Evolutionary conservation across 768 basidiomycete genomes (phyloP), one percentile per base, ranked within the genome.

Genomic region (Pleurotus tuber-regium): DNA sequence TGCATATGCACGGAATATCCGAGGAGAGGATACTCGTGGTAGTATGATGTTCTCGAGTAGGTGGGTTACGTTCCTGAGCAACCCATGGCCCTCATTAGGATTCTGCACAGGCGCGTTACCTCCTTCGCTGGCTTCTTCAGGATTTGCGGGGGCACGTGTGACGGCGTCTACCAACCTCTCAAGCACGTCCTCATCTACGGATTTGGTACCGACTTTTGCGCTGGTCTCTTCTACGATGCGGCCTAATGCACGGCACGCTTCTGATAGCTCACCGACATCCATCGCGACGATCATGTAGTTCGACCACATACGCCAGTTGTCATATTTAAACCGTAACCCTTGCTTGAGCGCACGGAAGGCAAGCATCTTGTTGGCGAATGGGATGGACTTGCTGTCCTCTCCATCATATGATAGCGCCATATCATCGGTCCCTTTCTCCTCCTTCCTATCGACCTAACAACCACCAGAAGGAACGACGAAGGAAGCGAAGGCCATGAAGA

Each of bases 241-340:
- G 0, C 79, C 77, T 18, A 92, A 75, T 0, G 95, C 96, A 31
- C 91, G 85, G 53, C 83, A 86, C 0, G 92, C 86, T 63, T 99
- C 96, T 1, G 82, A 75, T 43, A 98, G 77, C 63, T 98, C 94
- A 5, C 95, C 96, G 16, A 98, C 89, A 58, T 98, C 93, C 67
- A 97, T 76, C 3, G 91, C 79, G 23, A 98, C 86, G 61, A 97
- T 75, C 87, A 92, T 94, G 74, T 94, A 98, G 73, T 99, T 99
- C 54, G 79, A 78, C 97, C 97, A 99, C 89, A 99, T 95, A 16
- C 92, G 82, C 95, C 96, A 98, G 62, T 93, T 95, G 23, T 91
- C 86, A 65, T 92, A 89, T 43, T 82, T 80, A 66, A 79, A 82
- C 59, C 84, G 86, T 54, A 98, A 78, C 1, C 97, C 95, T 54